Evolutionary conservation across 108 stramenopile genomes (phyloP), one percentile per base, ranked within the genome.

Genomic region (Cyclotella cryptica): DNA sequence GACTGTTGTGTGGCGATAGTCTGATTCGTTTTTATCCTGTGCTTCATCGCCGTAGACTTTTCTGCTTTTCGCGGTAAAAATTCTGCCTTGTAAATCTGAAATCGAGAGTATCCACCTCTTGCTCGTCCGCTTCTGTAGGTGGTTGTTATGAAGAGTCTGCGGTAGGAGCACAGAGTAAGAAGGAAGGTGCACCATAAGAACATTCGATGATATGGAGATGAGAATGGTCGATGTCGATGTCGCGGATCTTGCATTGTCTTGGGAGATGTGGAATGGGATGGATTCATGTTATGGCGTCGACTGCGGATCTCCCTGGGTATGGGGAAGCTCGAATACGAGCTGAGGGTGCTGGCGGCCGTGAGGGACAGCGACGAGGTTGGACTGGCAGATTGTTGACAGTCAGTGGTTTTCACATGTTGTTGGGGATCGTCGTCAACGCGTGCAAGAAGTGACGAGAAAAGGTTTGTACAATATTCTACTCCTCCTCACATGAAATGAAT

Each of bases 41-140:
- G 55, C 55, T 66, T 15, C 18, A 15, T 21, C 6, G 1, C 0
- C 41, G n/a, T 29, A 61, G 41, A 61, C 41, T 26, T 55, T 21
- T 8, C 49, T 59, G n/a, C 35, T 61, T 10, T 13, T 61, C 2
- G 60, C 5, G 75, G 75, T 27, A 49, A 35, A 66, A 67, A 75
- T 40, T 71, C 71, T 27, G 71, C 78, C 19, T 64, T 62, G 71
- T 72, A 72, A 10, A 19, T 35, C n/a, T 66, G 18, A 61, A 24
- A 13, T 51, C 28, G 52, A 8, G 60, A 63, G 24, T 39, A 29
- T 39, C 60, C 35, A 5, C n/a, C 27, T 0, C 2, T 40, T 30
- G 17, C 18, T 17, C 46, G 4, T 47, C 29, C n/a, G 6, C 9
- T 22, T 19, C 72, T 27, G 69, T 15, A 19, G 27, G 60, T 44